A percentile compares a stretch with the other conserved stretches of the same genome.
phyloP scores from a whole-genome alignment of 2,329 filamentous ascomycete genomes.

The Phyllosticta citribraziliensis region DNA sequence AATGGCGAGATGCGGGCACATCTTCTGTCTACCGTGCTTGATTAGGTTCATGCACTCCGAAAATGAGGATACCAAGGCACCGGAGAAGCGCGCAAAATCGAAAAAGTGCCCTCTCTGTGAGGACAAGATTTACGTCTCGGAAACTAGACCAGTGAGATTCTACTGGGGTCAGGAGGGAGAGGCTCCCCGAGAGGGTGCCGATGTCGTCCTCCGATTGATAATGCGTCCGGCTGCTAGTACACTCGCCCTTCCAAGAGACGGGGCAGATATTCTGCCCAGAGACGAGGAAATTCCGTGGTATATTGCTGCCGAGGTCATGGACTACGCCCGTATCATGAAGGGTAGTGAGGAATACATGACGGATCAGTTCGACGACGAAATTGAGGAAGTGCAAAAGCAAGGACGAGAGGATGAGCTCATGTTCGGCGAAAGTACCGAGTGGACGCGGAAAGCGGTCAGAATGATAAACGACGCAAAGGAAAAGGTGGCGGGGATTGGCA shows the following conservation, averaged over 20 bases:
- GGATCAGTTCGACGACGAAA: slow-evolving; percentile 69
- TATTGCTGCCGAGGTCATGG: slow-evolving; percentile 83
- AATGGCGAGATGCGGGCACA: slow-evolving; percentile 96
- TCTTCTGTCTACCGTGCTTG: slow-evolving; percentile 88
- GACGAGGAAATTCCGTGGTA: slow-evolving; percentile 86
- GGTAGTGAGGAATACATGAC: slow-evolving; percentile 82
- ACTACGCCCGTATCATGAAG: slow-evolving; percentile 94
- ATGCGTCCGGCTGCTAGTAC: slow-evolving; percentile 72
- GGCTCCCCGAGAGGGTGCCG: slow-evolving; percentile 70
- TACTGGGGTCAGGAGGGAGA: slow-evolving; percentile 81
- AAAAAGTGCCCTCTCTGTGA: slow-evolving; percentile 97
- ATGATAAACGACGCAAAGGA: slow-evolving; percentile 68
- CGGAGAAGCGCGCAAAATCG: slow-evolving; percentile 65
- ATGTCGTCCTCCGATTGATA: slow-evolving; percentile 82
- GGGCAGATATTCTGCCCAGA: slow-evolving; percentile 57
- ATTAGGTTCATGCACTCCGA: slow-evolving; percentile 91
- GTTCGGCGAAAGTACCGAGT: slow-evolving; percentile 77
- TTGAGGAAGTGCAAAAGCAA: slow-evolving; percentile 62
- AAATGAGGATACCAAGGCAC: slow-evolving; percentile 49
- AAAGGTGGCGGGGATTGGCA: slow-evolving; percentile 57
- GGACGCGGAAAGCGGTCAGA: slow-evolving; percentile 75
- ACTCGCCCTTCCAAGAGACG: slow-evolving; percentile 76
- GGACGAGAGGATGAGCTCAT: slow-evolving; percentile 83
- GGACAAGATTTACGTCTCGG: slow-evolving; percentile 84
- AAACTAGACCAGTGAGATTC: slow-evolving; percentile 81